These are phyloP conservation scores for Podaxis rugospora DNA, from an alignment of 768 basidiomycete species.

Conservation along the genomic window DNA sequence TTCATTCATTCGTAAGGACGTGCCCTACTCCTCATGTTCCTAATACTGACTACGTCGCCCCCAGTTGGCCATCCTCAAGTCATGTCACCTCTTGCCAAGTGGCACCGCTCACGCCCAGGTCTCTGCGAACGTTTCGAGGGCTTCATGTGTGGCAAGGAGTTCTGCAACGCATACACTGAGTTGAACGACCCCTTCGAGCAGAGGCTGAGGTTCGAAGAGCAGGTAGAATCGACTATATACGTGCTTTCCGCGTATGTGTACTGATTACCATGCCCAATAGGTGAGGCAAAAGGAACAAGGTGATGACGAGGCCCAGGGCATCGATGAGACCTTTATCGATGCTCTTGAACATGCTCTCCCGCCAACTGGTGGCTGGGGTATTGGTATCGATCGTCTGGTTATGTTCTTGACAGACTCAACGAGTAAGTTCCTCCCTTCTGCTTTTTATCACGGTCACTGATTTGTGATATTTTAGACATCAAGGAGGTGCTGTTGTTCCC, in stretches of 20 bases:
- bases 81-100: slow-evolving; percentile 99
- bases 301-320: slow-evolving; percentile 96
- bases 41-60: slow-evolving; percentile 6
- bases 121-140: slow-evolving; percentile 98
- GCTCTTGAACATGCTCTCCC: slow-evolving; percentile 98
- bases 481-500: slow-evolving; percentile 97
- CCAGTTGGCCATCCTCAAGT: slow-evolving; percentile 97
- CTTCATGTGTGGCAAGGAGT: slow-evolving; percentile 97
- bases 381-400: slow-evolving; percentile 93
- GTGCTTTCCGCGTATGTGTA: neutral
- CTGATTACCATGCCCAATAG: slow-evolving; percentile 26
- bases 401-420: slow-evolving; percentile 99
- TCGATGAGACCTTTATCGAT: slow-evolving; percentile 94
- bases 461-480: slow-evolving; percentile 55
- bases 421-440: slow-evolving; percentile 44
- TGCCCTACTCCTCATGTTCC: neutral
- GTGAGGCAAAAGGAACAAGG: slow-evolving; percentile 91
- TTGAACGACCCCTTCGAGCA: slow-evolving; percentile 99
- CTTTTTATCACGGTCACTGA: neutral
- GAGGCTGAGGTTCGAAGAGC: slow-evolving; percentile 92
- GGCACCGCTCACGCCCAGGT: slow-evolving; percentile 94
- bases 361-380: slow-evolving; percentile 96
- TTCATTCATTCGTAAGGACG: slow-evolving; percentile 77
- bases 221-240: slow-evolving; percentile 35
- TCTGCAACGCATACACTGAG: slow-evolving; percentile 99